Evolutionary conservation across 805 yeast species (phyloP), one percentile per base, ranked within the genome.

Genomic region (Saccharomycopsis sp.): DNA sequence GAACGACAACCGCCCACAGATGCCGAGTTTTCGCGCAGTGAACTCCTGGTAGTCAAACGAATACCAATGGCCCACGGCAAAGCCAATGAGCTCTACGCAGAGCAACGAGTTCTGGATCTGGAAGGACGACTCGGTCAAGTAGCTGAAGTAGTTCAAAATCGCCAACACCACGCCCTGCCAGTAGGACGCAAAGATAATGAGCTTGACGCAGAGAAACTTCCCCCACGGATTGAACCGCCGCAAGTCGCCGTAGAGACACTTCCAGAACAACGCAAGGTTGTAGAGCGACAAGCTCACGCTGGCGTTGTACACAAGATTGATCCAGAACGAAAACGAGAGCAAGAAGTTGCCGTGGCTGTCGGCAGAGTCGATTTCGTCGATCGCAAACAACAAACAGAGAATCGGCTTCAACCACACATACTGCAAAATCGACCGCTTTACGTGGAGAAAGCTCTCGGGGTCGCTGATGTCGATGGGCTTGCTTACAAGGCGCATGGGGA

Each of bases 151-250:
- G 71, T 79, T 73, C 50, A 86, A 65, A 0, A 82, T 66, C 2
- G 83, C 81, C 51, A 88, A 72, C 1, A 84, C 62, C 7, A 87
- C 69, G 0, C 95, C 90, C 68, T 94, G 99, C 99, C 99, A 94
- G 69, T 91, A 94, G n/a, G 97, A 88, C 23, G 97, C 98, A 76
- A 94, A 94, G 53, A 94, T 91, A 56, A 94, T 90, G 62, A 91
- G 77, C 67, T 94, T 94, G 52, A 94, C 96, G 72, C 97, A 91
- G 46, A 94, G 69, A 69, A 94, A 94, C 71, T 91, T 91, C 9
- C 95, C 91, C 80, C 94, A 84, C 2, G 98, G 98, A 56, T 89
- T 80, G 73, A 85, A 91, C 1, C 85, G 87, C 55, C 74, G 78
- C 63, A 94, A 76, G 65, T 91, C 97, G 1, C 67, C 68, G 72